Conservation (phyloP, 2,329 filamentous ascomycete species). For the Colletotrichum sp. region DNA sequence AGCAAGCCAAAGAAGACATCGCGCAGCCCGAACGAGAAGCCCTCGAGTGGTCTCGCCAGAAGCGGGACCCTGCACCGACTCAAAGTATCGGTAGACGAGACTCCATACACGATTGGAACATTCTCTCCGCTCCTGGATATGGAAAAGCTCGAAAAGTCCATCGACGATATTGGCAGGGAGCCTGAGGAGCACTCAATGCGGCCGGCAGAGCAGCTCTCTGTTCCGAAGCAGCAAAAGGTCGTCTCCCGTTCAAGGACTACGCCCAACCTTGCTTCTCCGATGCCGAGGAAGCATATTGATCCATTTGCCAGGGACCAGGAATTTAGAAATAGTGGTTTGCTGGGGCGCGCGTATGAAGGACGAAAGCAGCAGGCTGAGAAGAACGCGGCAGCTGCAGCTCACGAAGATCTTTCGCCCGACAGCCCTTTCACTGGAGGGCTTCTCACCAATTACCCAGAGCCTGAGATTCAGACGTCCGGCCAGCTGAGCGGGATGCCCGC, state of each 20-base stretch:
- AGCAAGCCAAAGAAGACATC: conserved; percentile 40
- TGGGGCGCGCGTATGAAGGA: conserved; percentile 55
- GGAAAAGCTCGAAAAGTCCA: conserved; percentile 58
- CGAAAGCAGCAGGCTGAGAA: conserved; percentile 43
- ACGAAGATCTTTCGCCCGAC: background rate
- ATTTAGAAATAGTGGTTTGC: conserved; percentile 56
- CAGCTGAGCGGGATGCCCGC: conserved; percentile 40
- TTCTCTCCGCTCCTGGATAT: conserved; percentile 73
- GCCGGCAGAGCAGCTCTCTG: background rate
- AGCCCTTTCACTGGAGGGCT: conserved; percentile 36
- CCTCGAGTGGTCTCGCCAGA: conserved; percentile 32
- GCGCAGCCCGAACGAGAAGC: conserved; percentile 29
- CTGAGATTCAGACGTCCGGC: conserved; percentile 35
- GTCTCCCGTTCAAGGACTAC: conserved; percentile 9
- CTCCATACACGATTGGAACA: conserved; percentile 67
- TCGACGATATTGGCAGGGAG: conserved; percentile 55
- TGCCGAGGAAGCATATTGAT: conserved; percentile 4
- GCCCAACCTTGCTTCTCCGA: background rate
- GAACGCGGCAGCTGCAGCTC: conserved; percentile 21
- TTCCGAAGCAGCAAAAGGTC: background rate
- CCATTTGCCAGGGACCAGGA: conserved; percentile 37
- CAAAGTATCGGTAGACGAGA: conserved; percentile 50
- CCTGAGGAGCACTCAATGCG: conserved; percentile 23
- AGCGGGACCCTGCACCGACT: conserved; percentile 36
- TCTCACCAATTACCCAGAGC: conserved; percentile 43